Evolutionary conservation across 257 asterid genomes (phyloP).

Genomic region (Eustoma russellianum): DNA sequence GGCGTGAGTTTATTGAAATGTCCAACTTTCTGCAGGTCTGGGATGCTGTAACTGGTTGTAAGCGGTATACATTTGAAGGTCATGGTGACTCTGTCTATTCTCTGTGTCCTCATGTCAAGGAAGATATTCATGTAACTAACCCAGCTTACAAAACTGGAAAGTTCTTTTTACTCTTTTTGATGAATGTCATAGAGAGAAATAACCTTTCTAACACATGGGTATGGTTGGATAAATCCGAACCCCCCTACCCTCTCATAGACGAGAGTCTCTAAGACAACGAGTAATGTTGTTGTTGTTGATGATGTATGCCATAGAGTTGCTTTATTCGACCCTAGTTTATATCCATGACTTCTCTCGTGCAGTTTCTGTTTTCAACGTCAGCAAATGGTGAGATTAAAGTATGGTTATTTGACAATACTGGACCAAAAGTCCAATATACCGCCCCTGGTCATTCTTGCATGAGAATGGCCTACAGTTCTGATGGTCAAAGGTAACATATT

Average conservation of each 20-base stretch:
- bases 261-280: too few species aligned
- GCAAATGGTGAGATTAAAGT: slow-evolving; percentile 63
- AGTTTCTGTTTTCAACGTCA: slow-evolving; percentile 59
- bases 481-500: slow-evolving; percentile 43
- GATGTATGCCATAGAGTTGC: too few species aligned
- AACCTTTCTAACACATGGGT: too few species aligned
- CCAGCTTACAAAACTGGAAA: background rate
- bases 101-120: slow-evolving; percentile 46
- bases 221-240: too few species aligned
- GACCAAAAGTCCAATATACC: slow-evolving; percentile 31
- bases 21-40: slow-evolving; percentile 37
- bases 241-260: too few species aligned
- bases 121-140: slow-evolving; percentile 34
- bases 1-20: background rate
- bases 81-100: slow-evolving; percentile 65
- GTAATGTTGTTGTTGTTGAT: too few species aligned
- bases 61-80: slow-evolving; percentile 50
- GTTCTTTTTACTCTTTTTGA: background rate
- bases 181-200: too few species aligned
- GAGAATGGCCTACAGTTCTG: slow-evolving; percentile 56
- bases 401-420: slow-evolving; percentile 47
- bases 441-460: slow-evolving; percentile 45
- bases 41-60: slow-evolving; percentile 51
- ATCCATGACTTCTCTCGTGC: slow-evolving; percentile 6
- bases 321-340: background rate